phyloP scores from a whole-genome alignment of 352 stramenopile genomes.

The Phytopythium delawarense region DNA sequence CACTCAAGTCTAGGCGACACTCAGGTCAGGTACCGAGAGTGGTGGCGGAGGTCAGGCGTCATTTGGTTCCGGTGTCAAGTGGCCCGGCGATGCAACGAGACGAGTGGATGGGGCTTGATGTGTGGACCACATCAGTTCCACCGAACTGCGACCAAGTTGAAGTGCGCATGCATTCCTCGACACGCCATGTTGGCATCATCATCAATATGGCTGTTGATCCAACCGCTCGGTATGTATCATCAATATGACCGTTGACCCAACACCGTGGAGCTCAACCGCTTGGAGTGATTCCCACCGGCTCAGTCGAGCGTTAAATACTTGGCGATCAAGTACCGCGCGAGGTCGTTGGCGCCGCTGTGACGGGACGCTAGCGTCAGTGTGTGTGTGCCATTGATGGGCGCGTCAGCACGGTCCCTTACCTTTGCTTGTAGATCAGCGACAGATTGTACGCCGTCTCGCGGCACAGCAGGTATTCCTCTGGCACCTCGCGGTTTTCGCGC shows the following conservation, averaged over 20 bases:
- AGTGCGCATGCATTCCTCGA: background rate
- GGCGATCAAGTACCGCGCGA: constrained; percentile 69
- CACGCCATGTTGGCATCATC: too few species aligned
- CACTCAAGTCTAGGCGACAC: too few species aligned
- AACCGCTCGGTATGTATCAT: too few species aligned
- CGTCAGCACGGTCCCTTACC: constrained; percentile 19
- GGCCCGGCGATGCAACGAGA: too few species aligned
- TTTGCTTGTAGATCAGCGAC: constrained; percentile 86
- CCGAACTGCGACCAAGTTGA: background rate
- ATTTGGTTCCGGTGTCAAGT: too few species aligned
- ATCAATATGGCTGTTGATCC: too few species aligned
- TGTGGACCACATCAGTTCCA: background rate
- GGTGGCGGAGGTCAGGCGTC: too few species aligned
- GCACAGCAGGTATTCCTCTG: constrained; percentile 66
- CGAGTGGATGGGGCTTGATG: too few species aligned
- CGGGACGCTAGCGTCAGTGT: background rate
- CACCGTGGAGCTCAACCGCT: background rate
- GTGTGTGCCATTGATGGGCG: too few species aligned
- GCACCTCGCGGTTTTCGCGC: constrained; percentile 38
- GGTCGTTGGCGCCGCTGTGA: constrained; percentile 62
- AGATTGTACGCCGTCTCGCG: constrained; percentile 87
- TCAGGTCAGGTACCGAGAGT: too few species aligned
- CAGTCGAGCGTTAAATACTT: constrained; percentile 83
- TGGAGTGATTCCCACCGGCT: constrained; percentile 6
- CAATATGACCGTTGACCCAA: background rate